These are phyloP conservation scores for Trichoderma koningiopsis DNA, from an alignment of 2,329 filamentous ascomycete genomes.

Conservation along the genomic window DNA sequence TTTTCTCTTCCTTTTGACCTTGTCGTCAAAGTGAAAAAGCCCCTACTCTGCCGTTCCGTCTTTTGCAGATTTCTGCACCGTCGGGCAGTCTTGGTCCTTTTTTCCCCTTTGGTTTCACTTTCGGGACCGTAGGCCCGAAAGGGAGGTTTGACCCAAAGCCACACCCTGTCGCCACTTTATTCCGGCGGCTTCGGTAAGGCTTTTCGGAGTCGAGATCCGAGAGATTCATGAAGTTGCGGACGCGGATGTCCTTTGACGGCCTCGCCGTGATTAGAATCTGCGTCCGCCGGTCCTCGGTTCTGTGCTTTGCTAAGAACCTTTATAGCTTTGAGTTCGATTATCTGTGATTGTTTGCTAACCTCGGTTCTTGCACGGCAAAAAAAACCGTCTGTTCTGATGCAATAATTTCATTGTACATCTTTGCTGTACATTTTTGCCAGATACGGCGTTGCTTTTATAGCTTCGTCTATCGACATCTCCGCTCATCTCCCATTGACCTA, in stretches of 20 bases:
- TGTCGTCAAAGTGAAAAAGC: background rate
- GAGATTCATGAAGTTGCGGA: background rate
- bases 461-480: conserved; percentile 52
- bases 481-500: conserved; percentile 49
- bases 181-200: conserved; percentile 14
- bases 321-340: conserved; percentile 8
- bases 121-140: background rate
- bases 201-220: background rate
- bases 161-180: conserved; percentile 3
- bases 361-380: background rate
- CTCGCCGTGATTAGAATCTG: background rate
- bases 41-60: background rate
- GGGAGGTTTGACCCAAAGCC: background rate
- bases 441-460: conserved; percentile 36
- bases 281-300: background rate
- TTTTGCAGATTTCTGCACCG: background rate
- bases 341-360: background rate
- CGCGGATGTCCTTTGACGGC: background rate
- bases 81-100: background rate
- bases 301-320: conserved; percentile 6
- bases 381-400: background rate
- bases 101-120: background rate
- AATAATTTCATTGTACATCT: background rate
- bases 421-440: conserved; percentile 38
- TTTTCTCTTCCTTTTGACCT: background rate